A percentile compares a stretch with the other conserved stretches of the same genome.
phyloP scores from a whole-genome alignment of 2,329 filamentous ascomycete species.

The Cucurbitaria berberidis region DNA sequence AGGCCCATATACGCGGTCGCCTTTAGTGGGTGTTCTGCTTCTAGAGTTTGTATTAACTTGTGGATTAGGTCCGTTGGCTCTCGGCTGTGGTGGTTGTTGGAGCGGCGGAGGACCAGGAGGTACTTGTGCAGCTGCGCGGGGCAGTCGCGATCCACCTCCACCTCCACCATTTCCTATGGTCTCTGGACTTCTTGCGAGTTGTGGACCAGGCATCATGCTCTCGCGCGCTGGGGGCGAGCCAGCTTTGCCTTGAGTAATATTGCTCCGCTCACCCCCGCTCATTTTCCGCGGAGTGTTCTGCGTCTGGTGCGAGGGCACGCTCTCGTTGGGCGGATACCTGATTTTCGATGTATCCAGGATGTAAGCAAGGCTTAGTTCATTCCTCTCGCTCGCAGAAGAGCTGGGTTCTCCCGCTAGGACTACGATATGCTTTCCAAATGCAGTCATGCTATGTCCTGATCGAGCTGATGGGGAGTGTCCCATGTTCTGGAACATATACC shows the following conservation, averaged over 20 bases:
- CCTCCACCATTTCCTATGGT: constrained; percentile 32
- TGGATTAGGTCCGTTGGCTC: constrained; percentile 50
- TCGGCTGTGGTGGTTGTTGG: constrained; percentile 66
- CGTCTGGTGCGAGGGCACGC: constrained; percentile 38
- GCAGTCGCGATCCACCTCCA: constrained; percentile 61
- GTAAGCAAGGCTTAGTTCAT: constrained; percentile 87
- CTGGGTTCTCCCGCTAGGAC: constrained; percentile 95
- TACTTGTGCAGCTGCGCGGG: constrained; percentile 65
- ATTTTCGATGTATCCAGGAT: constrained; percentile 95
- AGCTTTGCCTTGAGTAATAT: constrained; percentile 46
- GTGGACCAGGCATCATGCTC: constrained; percentile 47
- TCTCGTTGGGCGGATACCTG: constrained; percentile 83
- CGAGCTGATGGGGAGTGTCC: constrained; percentile 90
- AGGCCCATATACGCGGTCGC: constrained; percentile 54
- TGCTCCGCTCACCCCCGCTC: constrained; percentile 56
- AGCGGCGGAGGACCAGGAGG: constrained; percentile 69
- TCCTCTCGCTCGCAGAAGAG: constrained; percentile 78
- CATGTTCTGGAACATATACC: constrained; percentile 99
- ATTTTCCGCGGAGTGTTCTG: constrained; percentile 50
- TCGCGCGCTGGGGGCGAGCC: constrained; percentile 50
- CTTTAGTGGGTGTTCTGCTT: constrained; percentile 60
- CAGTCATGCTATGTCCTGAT: constrained; percentile 97
- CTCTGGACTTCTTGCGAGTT: constrained; percentile 46
- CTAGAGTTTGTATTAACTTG: constrained; percentile 29
- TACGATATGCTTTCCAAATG: constrained; percentile 88